A percentile compares a stretch with the other conserved stretches of the same genome.
phyloP scores from a whole-genome alignment of 176 grass and related monocot species.

The barley (Hordeum vulgare) region MorexV3_pseudomolecules_assembly NC_058518.1:486635941-486636440 shows the following conservation, averaged over 20 bases:
- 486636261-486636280: conserved; percentile 71
- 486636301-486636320: conserved; percentile 76
- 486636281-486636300: conserved; percentile 88
- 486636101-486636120: not conserved
- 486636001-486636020: not conserved
- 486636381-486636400: conserved; percentile 57
- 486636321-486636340: conserved; percentile 78
- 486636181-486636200: not conserved
- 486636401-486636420: conserved; percentile 27
- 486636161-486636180: not conserved
- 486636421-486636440: conserved; percentile 30
- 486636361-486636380: conserved; percentile 56
- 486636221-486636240: conserved; percentile 44
- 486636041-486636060: conserved; percentile 4
- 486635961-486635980: not conserved
- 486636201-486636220: conserved; percentile 52
- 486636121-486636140: not conserved
- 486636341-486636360: conserved; percentile 82
- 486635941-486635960: not conserved
- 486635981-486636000: not conserved
- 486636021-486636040: not conserved
- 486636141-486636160: not conserved
- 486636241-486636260: conserved; percentile 73
- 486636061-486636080: not conserved
- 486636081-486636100: not conserved